Evolutionary conservation across 495 filamentous ascomycete species (phyloP), one percentile per base, ranked within the genome.

Genomic region (Copromyces sp.): DNA sequence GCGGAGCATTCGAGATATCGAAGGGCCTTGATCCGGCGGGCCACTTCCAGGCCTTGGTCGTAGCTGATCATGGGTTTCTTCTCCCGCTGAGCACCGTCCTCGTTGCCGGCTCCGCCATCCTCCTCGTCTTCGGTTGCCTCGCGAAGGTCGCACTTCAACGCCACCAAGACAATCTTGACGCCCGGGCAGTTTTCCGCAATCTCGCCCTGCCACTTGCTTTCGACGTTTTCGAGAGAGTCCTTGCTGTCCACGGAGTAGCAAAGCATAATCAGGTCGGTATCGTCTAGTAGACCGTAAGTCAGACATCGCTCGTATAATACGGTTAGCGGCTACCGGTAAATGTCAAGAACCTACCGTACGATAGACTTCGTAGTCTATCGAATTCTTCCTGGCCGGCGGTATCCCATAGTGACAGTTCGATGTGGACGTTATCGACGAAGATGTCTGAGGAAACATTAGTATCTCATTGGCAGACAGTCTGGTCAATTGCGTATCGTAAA

Each of bases 371-470:
- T 80, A 99, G 85, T 24, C 95, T 92, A 83, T 99, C 95, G 84
- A 98, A 99, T 89, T 99, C 95, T 85, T 99, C 95, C 84, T 99
- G 95, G 17, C 95, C 95, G 39, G 95, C 95, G 0, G 95, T 99
- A 83, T 99, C 95, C 95, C 95, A 99, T 72, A 99, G 87, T 65
- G 94, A 97, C 72, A 99, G 86, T 81, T 99, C 95, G 81, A 99
- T 96, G 82, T 98, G 95, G 69, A 92, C 90, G 81, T 90, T 92
- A 80, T 99, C 95, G 81, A 99, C 95, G 82, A 95, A 99, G 79
- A 99, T 97, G 83, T 99, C 95, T 96, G 74, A 11, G 24, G 0
- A 17, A 17, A 7, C 39, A 37, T 65, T 38, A 37, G 39, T 14
- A 42, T 32, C 61, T 29, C 11, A 39, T 12, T 71, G 45, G 37